Conservation (phyloP, 2,329 filamentous ascomycete species). For the Claviceps spartinae region DNA sequence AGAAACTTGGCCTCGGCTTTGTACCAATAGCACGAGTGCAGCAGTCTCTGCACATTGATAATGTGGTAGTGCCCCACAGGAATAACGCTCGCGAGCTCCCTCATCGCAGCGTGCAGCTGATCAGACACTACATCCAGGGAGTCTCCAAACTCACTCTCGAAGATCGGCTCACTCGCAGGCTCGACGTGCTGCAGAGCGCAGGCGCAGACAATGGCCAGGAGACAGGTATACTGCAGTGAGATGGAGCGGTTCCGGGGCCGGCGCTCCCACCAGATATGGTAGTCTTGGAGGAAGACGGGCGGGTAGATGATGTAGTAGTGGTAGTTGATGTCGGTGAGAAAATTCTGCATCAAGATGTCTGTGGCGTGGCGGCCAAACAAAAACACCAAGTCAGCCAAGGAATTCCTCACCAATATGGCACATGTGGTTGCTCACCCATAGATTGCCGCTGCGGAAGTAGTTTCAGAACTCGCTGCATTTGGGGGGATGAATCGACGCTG, state of each 20-base stretch:
- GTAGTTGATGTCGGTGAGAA: constrained; percentile 18
- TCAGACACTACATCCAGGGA: constrained; percentile 12
- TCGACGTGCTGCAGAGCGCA: constrained; percentile 17
- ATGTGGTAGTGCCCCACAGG: constrained; percentile 16
- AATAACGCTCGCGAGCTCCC: constrained; percentile 15
- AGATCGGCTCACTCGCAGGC: constrained; percentile 8
- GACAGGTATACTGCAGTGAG: constrained; percentile 16
- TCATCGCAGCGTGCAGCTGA: constrained; percentile 12
- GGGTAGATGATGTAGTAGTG: constrained; percentile 22
- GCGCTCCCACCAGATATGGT: constrained; percentile 19
- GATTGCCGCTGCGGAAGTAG: constrained; percentile 13
- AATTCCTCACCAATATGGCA: not conserved
- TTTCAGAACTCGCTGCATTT: constrained; percentile 13
- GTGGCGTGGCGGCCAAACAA: not conserved
- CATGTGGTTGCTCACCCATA: constrained; percentile 10
- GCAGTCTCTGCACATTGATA: constrained; percentile 16
- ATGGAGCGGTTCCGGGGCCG: constrained; percentile 10
- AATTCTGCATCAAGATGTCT: constrained; percentile 17
- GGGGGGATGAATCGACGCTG: constrained; percentile 9
- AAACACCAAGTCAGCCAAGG: not conserved
- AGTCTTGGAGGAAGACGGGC: constrained; percentile 16
- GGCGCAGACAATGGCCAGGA: constrained; percentile 17
- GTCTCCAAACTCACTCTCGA: constrained; percentile 11
- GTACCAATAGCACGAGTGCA: constrained; percentile 21
- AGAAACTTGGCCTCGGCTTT: constrained; percentile 19